phyloP scores from a whole-genome alignment of 345 rosid genomes.

The Brassica carinata region DNA sequence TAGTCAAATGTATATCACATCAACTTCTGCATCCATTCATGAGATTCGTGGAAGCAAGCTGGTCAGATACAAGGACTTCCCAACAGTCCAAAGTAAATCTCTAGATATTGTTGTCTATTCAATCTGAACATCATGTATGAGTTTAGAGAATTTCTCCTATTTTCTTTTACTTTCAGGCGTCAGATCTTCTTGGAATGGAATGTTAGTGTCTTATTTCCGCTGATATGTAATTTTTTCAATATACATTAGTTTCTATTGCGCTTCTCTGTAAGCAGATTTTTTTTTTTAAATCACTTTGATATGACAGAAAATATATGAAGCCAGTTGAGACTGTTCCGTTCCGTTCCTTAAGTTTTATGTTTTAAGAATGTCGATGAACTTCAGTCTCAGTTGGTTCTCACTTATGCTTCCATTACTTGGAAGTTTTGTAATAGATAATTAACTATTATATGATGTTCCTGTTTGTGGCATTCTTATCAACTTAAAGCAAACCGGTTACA shows the following conservation, averaged over 20 bases:
- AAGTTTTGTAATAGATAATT: background rate
- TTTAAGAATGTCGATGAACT: slow-evolving; percentile 71
- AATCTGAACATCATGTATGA: slow-evolving; percentile 9
- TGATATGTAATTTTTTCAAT: too few species aligned
- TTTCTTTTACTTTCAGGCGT: background rate
- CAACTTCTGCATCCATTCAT: too few species aligned
- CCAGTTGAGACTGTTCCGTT: slow-evolving; percentile 67
- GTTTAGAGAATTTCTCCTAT: background rate
- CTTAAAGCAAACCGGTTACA: too few species aligned
- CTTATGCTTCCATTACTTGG: slow-evolving; percentile 14
- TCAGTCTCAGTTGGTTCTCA: slow-evolving; percentile 48
- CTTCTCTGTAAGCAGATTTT: too few species aligned
- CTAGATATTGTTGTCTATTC: slow-evolving; percentile 10
- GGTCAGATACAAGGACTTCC: too few species aligned
- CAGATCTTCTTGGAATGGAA: background rate
- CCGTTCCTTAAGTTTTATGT: slow-evolving; percentile 67
- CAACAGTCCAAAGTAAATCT: slow-evolving; percentile 47
- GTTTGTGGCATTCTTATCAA: background rate
- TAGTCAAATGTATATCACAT: too few species aligned
- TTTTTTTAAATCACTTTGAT: too few species aligned
- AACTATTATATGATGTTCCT: slow-evolving; percentile 6
- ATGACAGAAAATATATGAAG: slow-evolving; percentile 42
- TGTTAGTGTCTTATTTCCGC: too few species aligned
- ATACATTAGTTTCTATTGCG: too few species aligned
- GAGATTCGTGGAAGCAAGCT: too few species aligned